Evolutionary conservation across 768 basidiomycete genomes (phyloP), one percentile per base, ranked within the genome.

Genomic region (Lactifluus piperatus): DNA sequence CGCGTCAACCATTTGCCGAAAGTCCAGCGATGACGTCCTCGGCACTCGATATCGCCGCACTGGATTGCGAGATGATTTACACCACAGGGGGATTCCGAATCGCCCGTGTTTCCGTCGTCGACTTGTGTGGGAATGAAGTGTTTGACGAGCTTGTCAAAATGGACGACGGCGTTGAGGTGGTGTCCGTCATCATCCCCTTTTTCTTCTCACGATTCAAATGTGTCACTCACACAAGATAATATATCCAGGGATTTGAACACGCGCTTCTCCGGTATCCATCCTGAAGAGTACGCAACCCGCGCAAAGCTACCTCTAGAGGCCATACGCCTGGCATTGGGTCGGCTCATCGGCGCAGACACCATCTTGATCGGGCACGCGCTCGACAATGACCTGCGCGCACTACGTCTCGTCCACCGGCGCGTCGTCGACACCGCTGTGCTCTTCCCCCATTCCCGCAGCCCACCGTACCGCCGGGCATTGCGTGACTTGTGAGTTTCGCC

Each of bases 1-100:
- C 78, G 5, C 83, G 92, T 18, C 83, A 91, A 56, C 71, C 86
- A 0, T 97, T 94, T 72, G 82, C 91, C 36, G 46, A 71, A 66
- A 73, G 77, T 22, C 68, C 73, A 8, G 62, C 68, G 4, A 44
- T 53, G 39, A 50, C 68, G 67, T 11, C 74, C 52, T 70, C 74
- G 2, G 75, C 79, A 1, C 73, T 91, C 46, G 89, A 94, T 57
- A 81, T 97, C 4, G 89, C 85, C 5, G 91, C 91, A 0, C 75
- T 98, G 51, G 97, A 99, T 70, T 98, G 97, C 68, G 97, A 99
- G 72, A 93, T 98, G 90, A 78, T 97, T 9, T 93, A 94, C 73
- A 89, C 92, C 0, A 97, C 94, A 0, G 90, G 88, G 5, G 97
- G 97, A 0, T 83, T 92, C 79, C 84, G 87, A 22, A 83, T 97